Evolutionary conservation across 148 eudicot genomes (phyloP).

Genomic region (Salicornia ramosissima): DNA sequence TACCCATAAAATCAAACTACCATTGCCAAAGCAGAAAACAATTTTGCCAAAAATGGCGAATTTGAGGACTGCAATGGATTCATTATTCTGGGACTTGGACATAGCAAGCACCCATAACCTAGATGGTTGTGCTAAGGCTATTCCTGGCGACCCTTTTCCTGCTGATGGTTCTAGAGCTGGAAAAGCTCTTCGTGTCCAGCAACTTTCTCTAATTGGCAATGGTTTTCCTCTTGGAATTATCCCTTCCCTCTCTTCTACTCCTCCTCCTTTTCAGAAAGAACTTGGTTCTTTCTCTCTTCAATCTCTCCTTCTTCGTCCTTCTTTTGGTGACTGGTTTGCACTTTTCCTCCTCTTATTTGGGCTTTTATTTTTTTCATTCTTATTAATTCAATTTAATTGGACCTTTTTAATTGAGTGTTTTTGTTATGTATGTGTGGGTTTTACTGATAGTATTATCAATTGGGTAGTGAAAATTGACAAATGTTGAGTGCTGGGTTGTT

Average conservation of each 20-base stretch:
- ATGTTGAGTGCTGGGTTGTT: too few species aligned
- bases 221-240: constrained; percentile 80
- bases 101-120: constrained; percentile 51
- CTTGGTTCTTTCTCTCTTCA: constrained; percentile 66
- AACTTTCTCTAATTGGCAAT: constrained; percentile 47
- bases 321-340: constrained; percentile 34
- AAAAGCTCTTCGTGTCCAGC: constrained; percentile 45
- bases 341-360: too few species aligned
- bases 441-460: too few species aligned
- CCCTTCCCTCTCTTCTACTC: constrained; percentile 49
- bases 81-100: constrained; percentile 64
- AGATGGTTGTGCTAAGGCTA: constrained; percentile 46
- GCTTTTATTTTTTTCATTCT: background rate
- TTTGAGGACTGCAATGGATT: constrained; percentile 73
- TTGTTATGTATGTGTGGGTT: too few species aligned
- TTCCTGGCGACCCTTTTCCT: constrained; percentile 67
- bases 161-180: constrained; percentile 56
- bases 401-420: background rate
- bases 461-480: too few species aligned
- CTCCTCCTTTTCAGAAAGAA: constrained; percentile 33
- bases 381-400: background rate
- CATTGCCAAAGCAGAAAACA: too few species aligned
- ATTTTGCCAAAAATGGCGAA: constrained; percentile 67
- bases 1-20: too few species aligned
- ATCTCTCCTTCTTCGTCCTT: constrained; percentile 43